phyloP scores from a whole-genome alignment of 208 protist species.

The Trypanosoma lewisi region DNA sequence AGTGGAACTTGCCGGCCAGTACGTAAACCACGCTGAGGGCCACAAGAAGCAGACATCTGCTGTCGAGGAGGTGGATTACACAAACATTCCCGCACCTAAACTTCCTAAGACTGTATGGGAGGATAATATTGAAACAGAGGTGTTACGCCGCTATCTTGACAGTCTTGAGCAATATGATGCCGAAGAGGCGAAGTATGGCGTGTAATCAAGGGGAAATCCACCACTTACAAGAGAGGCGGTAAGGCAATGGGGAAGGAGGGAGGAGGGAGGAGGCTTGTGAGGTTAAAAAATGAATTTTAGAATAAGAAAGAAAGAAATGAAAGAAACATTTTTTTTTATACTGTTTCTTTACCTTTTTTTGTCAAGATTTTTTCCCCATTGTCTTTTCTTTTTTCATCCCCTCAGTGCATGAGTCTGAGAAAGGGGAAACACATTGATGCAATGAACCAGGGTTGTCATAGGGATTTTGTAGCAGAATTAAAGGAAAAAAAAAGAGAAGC shows the following conservation, averaged over 20 bases:
- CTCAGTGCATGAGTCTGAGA: neutral
- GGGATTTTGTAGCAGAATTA: neutral
- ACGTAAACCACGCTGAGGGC: constrained; percentile 75
- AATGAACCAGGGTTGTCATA: neutral
- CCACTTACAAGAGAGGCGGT: neutral
- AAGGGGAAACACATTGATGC: neutral
- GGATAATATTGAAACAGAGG: constrained; percentile 87
- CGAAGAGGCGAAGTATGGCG: constrained; percentile 84
- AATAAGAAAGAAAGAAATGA: neutral
- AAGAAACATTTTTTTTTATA: constrained; percentile 4
- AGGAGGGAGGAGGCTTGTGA: constrained; percentile 8
- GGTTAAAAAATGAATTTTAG: constrained; percentile 15
- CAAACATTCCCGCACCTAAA: constrained; percentile 62
- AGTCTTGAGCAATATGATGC: constrained; percentile 77
- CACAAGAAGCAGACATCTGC: constrained; percentile 28
- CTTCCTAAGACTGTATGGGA: constrained; percentile 67
- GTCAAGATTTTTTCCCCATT: neutral
- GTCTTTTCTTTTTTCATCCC: neutral
- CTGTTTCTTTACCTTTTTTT: constrained; percentile 3
- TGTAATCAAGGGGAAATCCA: constrained; percentile 24
- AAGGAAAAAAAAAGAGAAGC: neutral
- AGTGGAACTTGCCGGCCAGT: constrained; percentile 79
- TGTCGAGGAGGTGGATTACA: constrained; percentile 79
- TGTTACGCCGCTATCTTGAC: constrained; percentile 84
- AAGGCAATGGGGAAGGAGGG: neutral